A percentile compares a stretch with the other conserved stretches of the same genome.
Evolutionary conservation across 805 yeast genomes (phyloP).

Genomic region (Metschnikowia proteae): DNA sequence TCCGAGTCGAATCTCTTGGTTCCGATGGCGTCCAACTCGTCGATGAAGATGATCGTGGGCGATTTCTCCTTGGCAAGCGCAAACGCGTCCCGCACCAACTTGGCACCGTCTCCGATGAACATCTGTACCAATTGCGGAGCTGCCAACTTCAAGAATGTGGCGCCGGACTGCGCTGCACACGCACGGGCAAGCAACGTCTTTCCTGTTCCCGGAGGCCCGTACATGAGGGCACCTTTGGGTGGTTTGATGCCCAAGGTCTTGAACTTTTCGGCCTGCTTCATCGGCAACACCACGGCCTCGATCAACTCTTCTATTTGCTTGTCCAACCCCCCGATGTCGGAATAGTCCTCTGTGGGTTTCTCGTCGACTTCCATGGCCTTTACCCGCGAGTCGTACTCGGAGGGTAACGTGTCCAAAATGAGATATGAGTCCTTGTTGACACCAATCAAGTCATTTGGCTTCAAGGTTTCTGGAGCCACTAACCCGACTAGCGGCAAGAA

Average conservation of each 20-base stretch:
- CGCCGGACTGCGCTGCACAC: conserved; percentile 21
- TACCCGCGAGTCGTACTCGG: conserved; percentile 95
- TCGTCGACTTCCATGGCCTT: conserved; percentile 99
- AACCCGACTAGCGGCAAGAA: conserved; percentile 93
- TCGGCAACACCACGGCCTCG: conserved; percentile 23
- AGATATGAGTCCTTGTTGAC: conserved; percentile 95
- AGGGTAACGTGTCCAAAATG: conserved; percentile 89
- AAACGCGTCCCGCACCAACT: conserved; percentile 21
- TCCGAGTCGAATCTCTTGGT: conserved; percentile 22
- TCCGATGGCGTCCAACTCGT: conserved; percentile 22
- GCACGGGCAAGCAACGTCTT: conserved; percentile 23
- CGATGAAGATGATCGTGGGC: conserved; percentile 22
- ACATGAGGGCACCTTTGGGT: conserved; percentile 23
- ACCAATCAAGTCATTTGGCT: conserved; percentile 97
- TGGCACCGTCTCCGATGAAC: conserved; percentile 23
- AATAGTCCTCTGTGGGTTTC: conserved; percentile 94
- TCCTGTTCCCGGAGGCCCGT: conserved; percentile 23
- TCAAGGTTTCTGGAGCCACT: conserved; percentile 85
- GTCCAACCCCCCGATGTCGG: conserved; percentile 97
- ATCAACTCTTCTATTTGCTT: conserved; percentile 23
- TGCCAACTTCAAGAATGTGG: conserved; percentile 21
- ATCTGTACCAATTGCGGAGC: conserved; percentile 23
- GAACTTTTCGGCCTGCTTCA: conserved; percentile 23
- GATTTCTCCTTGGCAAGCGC: conserved; percentile 23
- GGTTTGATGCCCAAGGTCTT: conserved; percentile 20